Evolutionary conservation across 805 yeast species (phyloP), one percentile per base, ranked within the genome.

Genomic region (Candida coquimbonensis): DNA sequence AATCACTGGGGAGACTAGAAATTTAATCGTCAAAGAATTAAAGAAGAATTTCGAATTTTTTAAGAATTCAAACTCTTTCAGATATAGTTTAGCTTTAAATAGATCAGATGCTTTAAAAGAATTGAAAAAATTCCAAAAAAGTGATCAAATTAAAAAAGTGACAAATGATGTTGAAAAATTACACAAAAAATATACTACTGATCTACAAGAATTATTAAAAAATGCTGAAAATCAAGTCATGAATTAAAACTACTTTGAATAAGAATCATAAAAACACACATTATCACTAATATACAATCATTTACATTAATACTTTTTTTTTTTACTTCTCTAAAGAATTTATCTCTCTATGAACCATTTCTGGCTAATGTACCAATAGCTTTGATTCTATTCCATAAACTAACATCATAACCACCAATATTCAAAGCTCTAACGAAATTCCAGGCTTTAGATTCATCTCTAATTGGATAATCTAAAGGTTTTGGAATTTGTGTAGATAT

Each of bases 381-480:
- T 53, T 77, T 78, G 36, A 78, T 54, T 55, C 77, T 78, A 50
- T 79, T 80, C 93, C 95, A 86, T 36, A 73, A 51, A 43, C 91
- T 78, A 43, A 66, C 74, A 53, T 85, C 87, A 57, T 93, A 93
- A 25, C 96, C 95, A 24, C 90, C 91, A 36, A 76, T 74, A 59
- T 89, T 90, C 63, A 93, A 74, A 33, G 87, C 81, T 48, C 75
- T 75, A 6, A 93, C 93, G 67, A 93, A 86, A 17, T 72, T 73
- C 97, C 98, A 91, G 1, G 98, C 96, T 54, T 75, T 83, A 53
- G 78, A 75, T 51, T 82, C 86, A 54, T 83, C 82, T 31, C 76
- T 73, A 52, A 93, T 86, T 2, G 99, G 99, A 60, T 93, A 93
- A 63, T 93, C 98, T 42, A 93, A 68, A 2, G 91, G 88, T 35